These are phyloP conservation scores for Neurospora crassa DNA, from an alignment of 2,329 filamentous ascomycete genomes.

Conservation along the genomic window DNA sequence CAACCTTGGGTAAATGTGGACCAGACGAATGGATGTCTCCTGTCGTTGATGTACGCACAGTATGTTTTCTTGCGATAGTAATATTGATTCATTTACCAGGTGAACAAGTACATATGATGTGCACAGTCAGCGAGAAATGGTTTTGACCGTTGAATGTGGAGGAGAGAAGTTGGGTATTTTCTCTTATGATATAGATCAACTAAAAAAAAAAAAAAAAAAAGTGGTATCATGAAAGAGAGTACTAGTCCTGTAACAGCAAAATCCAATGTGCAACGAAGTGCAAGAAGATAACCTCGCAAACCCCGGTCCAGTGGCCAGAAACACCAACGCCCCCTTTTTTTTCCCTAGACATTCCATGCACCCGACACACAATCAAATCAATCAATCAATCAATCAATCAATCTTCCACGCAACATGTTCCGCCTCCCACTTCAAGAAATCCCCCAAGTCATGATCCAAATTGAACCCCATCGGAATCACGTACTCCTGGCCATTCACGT, in stretches of 20 bases:
- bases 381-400: background rate
- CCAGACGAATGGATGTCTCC: background rate
- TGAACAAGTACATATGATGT: background rate
- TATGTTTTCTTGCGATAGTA: background rate
- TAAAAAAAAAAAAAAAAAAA: background rate
- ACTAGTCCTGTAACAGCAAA: background rate
- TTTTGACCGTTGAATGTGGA: background rate
- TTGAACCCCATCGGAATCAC: slow-evolving; percentile 52
- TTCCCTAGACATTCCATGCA: background rate
- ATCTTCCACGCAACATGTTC: slow-evolving; percentile 29
- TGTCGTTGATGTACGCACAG: background rate
- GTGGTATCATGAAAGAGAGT: background rate
- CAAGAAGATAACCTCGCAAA: background rate
- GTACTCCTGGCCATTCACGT: slow-evolving; percentile 28
- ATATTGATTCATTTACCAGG: no score
- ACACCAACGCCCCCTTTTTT: background rate
- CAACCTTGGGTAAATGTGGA: background rate
- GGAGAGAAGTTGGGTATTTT: background rate
- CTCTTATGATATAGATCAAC: background rate
- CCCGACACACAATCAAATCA: background rate
- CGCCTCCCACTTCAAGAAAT: slow-evolving; percentile 49
- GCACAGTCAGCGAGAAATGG: background rate
- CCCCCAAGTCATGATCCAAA: slow-evolving; percentile 47
- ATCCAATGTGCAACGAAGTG: background rate
- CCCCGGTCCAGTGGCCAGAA: background rate